phyloP scores from a whole-genome alignment of 129 eudicot species.

The Helianthus tuberosus region DNA sequence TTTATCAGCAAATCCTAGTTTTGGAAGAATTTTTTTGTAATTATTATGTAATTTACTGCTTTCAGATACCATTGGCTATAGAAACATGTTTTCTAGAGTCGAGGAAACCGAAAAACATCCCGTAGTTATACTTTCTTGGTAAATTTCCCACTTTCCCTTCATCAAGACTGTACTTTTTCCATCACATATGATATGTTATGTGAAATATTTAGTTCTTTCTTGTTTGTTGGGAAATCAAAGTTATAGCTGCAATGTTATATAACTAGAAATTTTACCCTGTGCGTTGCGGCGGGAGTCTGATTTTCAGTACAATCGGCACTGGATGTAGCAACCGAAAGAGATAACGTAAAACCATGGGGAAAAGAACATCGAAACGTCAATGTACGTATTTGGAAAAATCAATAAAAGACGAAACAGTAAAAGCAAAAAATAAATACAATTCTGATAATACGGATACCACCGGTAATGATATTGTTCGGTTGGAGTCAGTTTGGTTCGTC shows the following conservation, averaged over 20 bases:
- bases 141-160: slow-evolving; percentile 30
- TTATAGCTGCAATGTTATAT: not conserved
- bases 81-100: slow-evolving; percentile 55
- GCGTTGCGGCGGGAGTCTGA: too few relatives aligned
- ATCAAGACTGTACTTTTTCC: slow-evolving; percentile 6
- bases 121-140: slow-evolving; percentile 79
- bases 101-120: slow-evolving; percentile 85
- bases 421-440: too few relatives aligned
- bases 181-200: slow-evolving; percentile 10
- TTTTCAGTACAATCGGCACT: too few relatives aligned
- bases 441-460: too few relatives aligned
- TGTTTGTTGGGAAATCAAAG: not conserved
- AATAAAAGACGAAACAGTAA: too few relatives aligned
- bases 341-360: too few relatives aligned
- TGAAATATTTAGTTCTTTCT: slow-evolving; percentile 5
- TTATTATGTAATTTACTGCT: slow-evolving; percentile 23
- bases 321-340: too few relatives aligned
- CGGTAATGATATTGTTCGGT: too few relatives aligned
- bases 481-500: too few relatives aligned
- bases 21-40: not conserved
- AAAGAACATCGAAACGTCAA: too few relatives aligned
- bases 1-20: not conserved
- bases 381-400: too few relatives aligned
- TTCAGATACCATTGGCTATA: slow-evolving; percentile 81
- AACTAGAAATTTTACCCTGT: too few relatives aligned